Conservation (phyloP, 805 yeast genomes). For the Saccharomycopsis babjevae region DNA sequence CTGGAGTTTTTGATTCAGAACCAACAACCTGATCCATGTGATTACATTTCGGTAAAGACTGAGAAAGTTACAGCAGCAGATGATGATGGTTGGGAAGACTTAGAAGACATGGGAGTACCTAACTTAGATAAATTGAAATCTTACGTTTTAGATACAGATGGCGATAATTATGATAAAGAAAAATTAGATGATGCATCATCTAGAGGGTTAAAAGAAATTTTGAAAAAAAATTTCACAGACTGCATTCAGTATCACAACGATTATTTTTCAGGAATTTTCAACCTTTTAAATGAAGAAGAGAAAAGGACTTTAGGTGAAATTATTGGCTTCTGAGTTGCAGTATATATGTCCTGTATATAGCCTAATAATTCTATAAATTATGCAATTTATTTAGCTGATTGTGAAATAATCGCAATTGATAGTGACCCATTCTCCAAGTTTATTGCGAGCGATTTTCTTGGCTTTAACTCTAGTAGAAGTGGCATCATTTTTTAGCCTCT, state of each 20-base stretch:
- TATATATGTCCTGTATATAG: background rate
- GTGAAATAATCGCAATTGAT: slow-evolving; percentile 2
- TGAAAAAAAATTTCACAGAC: slow-evolving; percentile 39
- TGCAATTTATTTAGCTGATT: background rate
- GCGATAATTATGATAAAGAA: slow-evolving; percentile 17
- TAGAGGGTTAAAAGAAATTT: slow-evolving; percentile 26
- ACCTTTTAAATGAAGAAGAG: slow-evolving; percentile 36
- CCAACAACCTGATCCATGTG: slow-evolving; percentile 37
- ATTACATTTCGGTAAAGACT: slow-evolving; percentile 21
- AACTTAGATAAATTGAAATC: slow-evolving; percentile 52
- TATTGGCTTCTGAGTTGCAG: slow-evolving; percentile 25
- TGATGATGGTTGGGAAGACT: slow-evolving; percentile 67
- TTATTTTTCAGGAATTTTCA: slow-evolving; percentile 35
- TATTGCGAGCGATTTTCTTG: background rate
- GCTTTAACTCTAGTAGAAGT: background rate
- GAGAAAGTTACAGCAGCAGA: slow-evolving; percentile 32
- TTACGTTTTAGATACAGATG: slow-evolving; percentile 24
- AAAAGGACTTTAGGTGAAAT: slow-evolving; percentile 37
- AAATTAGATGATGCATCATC: slow-evolving; percentile 25
- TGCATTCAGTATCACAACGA: slow-evolving; percentile 36
- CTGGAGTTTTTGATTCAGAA: slow-evolving; percentile 61
- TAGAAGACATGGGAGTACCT: slow-evolving; percentile 55
- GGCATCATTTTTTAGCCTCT: background rate
- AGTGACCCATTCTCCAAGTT: slow-evolving; percentile 7
- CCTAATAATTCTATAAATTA: background rate